These are phyloP conservation scores for Canavalia gladiata DNA, from an alignment of 306 rosid species.

Conservation along the genomic window DNA sequence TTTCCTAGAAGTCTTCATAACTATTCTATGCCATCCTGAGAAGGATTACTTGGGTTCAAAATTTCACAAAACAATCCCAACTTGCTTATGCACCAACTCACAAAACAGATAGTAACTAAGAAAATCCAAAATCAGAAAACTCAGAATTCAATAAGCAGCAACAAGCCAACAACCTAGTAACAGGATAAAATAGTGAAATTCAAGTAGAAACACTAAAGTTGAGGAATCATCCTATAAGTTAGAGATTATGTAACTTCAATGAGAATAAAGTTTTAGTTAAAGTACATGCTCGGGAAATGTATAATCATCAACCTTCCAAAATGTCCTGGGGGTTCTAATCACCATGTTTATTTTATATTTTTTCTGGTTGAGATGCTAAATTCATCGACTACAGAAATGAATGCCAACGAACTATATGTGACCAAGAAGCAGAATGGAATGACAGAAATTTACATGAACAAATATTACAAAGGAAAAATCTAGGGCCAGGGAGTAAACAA, in stretches of 20 bases:
- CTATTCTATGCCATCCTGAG: background rate
- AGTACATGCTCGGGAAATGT: background rate
- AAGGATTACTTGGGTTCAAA: background rate
- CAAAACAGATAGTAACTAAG: background rate
- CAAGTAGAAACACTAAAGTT: background rate
- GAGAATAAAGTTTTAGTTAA: background rate
- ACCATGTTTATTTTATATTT: background rate
- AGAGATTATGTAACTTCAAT: background rate
- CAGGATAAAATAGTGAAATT: background rate
- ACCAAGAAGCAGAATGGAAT: background rate
- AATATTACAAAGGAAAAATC: background rate
- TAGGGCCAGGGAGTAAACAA: too few relatives aligned
- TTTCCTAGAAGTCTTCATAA: background rate
- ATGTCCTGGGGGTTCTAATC: too few relatives aligned
- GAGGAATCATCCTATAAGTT: background rate
- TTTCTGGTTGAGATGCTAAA: background rate
- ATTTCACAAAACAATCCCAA: background rate
- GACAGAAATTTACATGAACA: background rate
- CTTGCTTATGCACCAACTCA: background rate
- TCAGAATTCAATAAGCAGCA: background rate
- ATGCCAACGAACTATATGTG: too few relatives aligned
- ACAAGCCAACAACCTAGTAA: background rate
- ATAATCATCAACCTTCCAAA: background rate
- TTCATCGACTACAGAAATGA: background rate
- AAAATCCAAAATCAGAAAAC: constrained; percentile 6